Evolutionary conservation across 306 rosid genomes (phyloP).

Genomic region (Vigna radiata): DNA sequence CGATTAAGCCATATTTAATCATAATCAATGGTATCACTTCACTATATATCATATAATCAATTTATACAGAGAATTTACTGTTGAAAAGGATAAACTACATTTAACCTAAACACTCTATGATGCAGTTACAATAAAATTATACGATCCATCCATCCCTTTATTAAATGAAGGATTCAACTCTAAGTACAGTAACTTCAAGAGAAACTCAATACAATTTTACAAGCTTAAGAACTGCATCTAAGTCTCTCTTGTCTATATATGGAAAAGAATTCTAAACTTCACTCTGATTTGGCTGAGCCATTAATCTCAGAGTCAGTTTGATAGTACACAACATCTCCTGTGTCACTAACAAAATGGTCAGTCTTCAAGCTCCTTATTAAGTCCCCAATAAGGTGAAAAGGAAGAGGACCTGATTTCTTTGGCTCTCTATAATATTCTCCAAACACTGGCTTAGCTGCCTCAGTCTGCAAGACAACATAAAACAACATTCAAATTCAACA

Average conservation of each 20-base stretch:
- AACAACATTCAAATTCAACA: conserved; percentile 20
- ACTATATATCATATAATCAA: conserved; percentile 14
- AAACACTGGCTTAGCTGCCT: conserved; percentile 85
- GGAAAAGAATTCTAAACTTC: background rate
- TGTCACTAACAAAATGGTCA: conserved; percentile 88
- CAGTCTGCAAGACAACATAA: conserved; percentile 65
- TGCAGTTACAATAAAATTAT: conserved; percentile 26
- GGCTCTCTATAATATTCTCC: conserved; percentile 87
- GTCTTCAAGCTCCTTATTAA: conserved; percentile 65
- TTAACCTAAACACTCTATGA: conserved; percentile 14
- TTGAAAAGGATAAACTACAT: conserved; percentile 24
- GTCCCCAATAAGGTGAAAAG: conserved; percentile 79
- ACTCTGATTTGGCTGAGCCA: conserved; percentile 40
- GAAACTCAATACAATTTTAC: conserved; percentile 16
- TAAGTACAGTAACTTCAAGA: background rate
- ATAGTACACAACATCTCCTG: conserved; percentile 91
- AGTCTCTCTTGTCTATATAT: conserved; percentile 5
- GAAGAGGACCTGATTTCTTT: conserved; percentile 75
- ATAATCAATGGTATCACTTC: conserved; percentile 11
- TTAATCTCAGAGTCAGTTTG: conserved; percentile 67
- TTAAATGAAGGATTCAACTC: conserved; percentile 14
- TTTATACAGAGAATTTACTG: conserved; percentile 35
- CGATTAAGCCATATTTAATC: background rate
- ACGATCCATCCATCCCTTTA: conserved; percentile 8
- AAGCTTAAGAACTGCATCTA: background rate